phyloP scores from a whole-genome alignment of 192 early-diverging fungal genomes.

The Linderina pennispora region DNA sequence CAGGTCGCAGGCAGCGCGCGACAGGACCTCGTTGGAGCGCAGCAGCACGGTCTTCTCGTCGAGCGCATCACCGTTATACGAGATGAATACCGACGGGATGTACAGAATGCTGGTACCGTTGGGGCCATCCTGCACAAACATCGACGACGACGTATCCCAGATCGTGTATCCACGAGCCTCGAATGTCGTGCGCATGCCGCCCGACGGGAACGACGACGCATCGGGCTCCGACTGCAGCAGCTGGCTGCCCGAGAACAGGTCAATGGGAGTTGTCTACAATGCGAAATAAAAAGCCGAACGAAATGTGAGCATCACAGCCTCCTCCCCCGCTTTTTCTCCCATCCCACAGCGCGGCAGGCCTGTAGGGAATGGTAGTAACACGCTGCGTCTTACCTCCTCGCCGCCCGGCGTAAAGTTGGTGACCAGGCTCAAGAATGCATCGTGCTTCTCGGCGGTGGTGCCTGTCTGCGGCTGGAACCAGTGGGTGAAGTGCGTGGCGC shows the following conservation, averaged over 20 bases:
- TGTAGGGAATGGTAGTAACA: too few relatives aligned
- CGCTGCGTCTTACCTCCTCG: conserved; percentile 75
- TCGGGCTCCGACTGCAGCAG: conserved; percentile 98
- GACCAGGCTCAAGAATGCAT: conserved; percentile 92
- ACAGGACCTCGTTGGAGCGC: conserved; percentile 83
- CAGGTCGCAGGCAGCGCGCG: conserved; percentile 73
- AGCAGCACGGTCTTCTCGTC: conserved; percentile 98
- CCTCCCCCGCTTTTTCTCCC: not conserved
- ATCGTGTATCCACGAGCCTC: conserved; percentile 99
- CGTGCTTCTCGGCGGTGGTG: conserved; percentile 98
- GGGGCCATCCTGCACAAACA: conserved; percentile 91
- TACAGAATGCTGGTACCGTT: conserved; percentile 92
- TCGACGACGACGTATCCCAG: conserved; percentile 95
- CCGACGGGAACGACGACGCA: conserved; percentile 98
- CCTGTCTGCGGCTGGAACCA: conserved; percentile 99
- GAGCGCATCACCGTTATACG: conserved; percentile 98
- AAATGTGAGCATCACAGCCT: not conserved
- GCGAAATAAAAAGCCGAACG: conserved; percentile 14
- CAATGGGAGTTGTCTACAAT: conserved; percentile 59
- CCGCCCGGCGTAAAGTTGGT: conserved; percentile 73
- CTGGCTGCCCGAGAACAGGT: conserved; percentile 95
- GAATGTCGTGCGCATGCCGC: conserved; percentile 96
- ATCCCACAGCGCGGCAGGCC: too few relatives aligned
- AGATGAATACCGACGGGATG: conserved; percentile 97
- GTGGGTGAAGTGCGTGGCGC: conserved; percentile 98